Evolutionary conservation across 257 asterid genomes (phyloP), one percentile per base, ranked within the genome.

Genomic region (Fraxinus anomala): DNA sequence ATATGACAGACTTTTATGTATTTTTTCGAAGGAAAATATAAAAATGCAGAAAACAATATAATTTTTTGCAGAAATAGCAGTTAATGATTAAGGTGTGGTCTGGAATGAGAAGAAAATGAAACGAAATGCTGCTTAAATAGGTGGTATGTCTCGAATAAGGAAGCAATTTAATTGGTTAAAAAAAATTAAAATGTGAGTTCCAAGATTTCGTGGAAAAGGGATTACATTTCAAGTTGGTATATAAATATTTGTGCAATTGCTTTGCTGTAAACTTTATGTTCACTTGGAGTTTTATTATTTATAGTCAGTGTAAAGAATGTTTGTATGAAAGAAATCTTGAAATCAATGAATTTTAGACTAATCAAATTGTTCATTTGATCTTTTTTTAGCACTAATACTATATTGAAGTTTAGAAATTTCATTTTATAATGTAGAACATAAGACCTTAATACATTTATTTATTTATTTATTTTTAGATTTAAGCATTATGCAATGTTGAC

Each of bases 61-160:
- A 11, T 24, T 40, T 40, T 10, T 40, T 39, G 47, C n/a, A 14
- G 73, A 37, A 73, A 73, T 44, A 14, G 54, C 54, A 44, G 54
- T 44, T 44, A 44, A 14, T 44, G 54, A 44, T 56, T 33, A 33
- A 74, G 72, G 68, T 47, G 67, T 28, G 36, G 21, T 28, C 33
- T 69, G 66, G 51, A 61, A 16, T 70, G 47, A 12, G 17, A 44
- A 78, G 67, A 76, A 36, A 73, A 70, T 47, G 23, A 33, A 44
- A 42, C 11, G 67, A 40, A 21, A 3, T 67, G 85, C 33, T 77
- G 78, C 75, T 83, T 89, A 87, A 72, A 89, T 89, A 89, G 88
- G 80, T 30, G 76, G 80, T 63, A 72, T 82, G 84, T 80, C 81
- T 70, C 75, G 72, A 13, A 56, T 28, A 49, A 75, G 81, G 80